Evolutionary conservation across 148 eudicot genomes (phyloP).

Genomic region (Mesembryanthemum crystallinum): DNA sequence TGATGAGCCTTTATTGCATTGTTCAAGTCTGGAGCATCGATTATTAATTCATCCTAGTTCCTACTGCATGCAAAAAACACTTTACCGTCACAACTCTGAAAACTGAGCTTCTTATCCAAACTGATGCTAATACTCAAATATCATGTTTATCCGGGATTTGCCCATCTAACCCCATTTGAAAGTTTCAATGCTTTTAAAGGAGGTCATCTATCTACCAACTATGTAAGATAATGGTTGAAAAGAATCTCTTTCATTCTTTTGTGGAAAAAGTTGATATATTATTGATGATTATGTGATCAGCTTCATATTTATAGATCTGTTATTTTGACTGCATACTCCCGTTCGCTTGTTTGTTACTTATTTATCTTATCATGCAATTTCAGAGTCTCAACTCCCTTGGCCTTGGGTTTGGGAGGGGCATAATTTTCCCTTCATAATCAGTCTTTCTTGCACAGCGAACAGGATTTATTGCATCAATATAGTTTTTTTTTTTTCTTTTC

Average conservation of each 20-base stretch:
- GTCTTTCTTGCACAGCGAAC: neutral
- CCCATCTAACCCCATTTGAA: no score
- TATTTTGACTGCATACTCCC: neutral
- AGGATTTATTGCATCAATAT: neutral
- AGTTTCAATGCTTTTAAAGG: no score
- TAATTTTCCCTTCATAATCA: neutral
- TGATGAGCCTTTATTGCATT: no score
- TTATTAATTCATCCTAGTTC: no score
- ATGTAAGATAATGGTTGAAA: no score
- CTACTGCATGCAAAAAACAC: no score
- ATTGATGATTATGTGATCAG: neutral
- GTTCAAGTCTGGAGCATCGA: no score
- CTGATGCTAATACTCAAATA: no score
- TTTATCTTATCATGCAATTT: neutral
- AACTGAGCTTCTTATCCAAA: no score
- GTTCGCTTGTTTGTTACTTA: neutral
- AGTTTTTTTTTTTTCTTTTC: slow-evolving; percentile 16
- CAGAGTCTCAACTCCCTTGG: neutral
- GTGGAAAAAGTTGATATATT: neutral
- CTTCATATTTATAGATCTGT: neutral
- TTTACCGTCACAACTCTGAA: no score
- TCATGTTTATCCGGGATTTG: no score
- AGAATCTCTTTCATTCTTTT: neutral
- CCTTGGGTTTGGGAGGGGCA: neutral
- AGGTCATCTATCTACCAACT: no score